Conservation (phyloP, 257 asterid species). For the Solanum verrucosum region DNA sequence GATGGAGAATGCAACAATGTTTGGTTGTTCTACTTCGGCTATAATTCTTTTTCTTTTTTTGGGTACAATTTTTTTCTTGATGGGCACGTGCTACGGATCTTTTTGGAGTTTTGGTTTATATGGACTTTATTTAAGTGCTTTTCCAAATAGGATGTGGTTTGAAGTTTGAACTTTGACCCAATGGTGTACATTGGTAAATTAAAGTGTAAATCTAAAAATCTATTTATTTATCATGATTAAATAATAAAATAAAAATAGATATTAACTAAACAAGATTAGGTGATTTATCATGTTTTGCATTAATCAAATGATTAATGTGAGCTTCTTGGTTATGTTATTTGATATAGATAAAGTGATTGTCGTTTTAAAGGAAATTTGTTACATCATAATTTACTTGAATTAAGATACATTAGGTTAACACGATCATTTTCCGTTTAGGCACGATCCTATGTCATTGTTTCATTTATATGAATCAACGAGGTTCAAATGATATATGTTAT, state of each 20-base stretch:
- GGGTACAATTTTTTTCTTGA: neutral
- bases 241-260: no score
- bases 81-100: neutral
- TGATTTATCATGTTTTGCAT: neutral
- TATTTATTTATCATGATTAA: neutral
- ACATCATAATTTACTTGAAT: no score
- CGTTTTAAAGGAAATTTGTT: no score
- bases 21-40: neutral
- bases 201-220: neutral
- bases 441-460: neutral
- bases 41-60: neutral
- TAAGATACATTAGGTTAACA: no score
- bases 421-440: no score
- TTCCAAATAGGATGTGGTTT: neutral
- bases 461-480: no score
- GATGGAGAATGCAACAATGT: neutral
- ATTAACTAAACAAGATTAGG: neutral
- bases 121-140: neutral
- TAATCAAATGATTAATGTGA: neutral
- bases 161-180: neutral
- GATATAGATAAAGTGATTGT: neutral
- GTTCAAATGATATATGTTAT: no score
- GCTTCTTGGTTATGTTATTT: neutral
- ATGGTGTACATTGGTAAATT: neutral
- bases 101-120: neutral